A percentile compares a stretch with the other conserved stretches of the same genome.
Evolutionary conservation across 1,284 basidiomycete genomes (phyloP).

Genomic region (Irpex lacteus): DNA sequence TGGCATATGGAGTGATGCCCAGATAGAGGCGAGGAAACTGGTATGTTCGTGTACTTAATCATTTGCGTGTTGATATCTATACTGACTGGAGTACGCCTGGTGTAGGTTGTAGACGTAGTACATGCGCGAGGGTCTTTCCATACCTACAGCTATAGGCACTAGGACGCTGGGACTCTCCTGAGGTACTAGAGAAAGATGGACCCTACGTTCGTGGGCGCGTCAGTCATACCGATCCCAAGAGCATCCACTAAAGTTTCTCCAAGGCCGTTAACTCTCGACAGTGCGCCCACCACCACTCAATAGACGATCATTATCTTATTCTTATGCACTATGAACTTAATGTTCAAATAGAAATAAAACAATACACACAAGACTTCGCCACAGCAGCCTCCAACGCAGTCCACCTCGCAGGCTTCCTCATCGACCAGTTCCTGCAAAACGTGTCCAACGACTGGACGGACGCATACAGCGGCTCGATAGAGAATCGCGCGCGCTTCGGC

Average conservation of each 20-base stretch:
- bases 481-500: conserved; percentile 21
- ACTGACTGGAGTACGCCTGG: background rate
- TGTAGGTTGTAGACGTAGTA: conserved; percentile 26
- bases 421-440: conserved; percentile 1
- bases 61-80: background rate
- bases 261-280: conserved; percentile 32
- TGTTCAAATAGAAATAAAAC: conserved; percentile 23
- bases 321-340: too few relatives aligned
- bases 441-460: too few relatives aligned
- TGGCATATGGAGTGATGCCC: conserved; percentile 39
- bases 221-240: conserved; percentile 36
- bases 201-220: conserved; percentile 35
- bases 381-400: conserved; percentile 5
- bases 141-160: conserved; percentile 47
- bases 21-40: conserved; percentile 42
- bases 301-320: too few relatives aligned
- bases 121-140: conserved; percentile 36
- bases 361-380: background rate
- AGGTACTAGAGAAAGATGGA: conserved; percentile 26
- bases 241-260: conserved; percentile 27
- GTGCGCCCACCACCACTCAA: too few relatives aligned
- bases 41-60: conserved; percentile 19
- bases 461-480: conserved; percentile 30
- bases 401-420: background rate
- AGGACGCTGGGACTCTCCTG: conserved; percentile 35